Base-by-base conservation (phyloP, 176 grass and related monocot species). In the Olyra latifolia region DNA sequence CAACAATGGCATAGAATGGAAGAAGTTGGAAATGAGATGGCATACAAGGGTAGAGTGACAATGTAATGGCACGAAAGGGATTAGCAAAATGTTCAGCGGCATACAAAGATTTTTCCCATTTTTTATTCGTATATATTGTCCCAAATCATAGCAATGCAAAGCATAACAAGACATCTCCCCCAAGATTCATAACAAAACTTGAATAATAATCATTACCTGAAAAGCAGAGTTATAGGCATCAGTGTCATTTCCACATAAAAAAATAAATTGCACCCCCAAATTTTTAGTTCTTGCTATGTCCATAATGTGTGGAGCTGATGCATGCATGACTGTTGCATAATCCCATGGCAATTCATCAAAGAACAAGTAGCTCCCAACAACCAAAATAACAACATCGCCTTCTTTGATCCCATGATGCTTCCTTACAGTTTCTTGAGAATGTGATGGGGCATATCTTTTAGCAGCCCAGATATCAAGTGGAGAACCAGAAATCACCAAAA, bases 261-360 rank as follows among this genome's bases (percentile, higher is more conserved):
- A 87, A 38, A 91, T 63, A 79, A 93, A 93, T 39, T 89, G 83
- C 75, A 93, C 84, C 39, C 25, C 28, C 46, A 88, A 78, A 67
- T 89, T 85, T 77, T 57, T 89, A 46, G 76, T 57, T 87, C 68
- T 93, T 85, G 86, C 57, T 49, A 87, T 79, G 72, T 89, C 79
- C 78, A 82, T 79, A 76, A 93, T 84, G 20, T 86, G 85, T 61
- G 78, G 66, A 62, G 86, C 88, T 66, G 91, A 93, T 74, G 88
- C 61, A 80, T 28, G 84, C 86, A 99, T 85, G 44, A 86, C 63
- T 55, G 84, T 69, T 16, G 74, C 88, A 80, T 80, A 95, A 71
- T 93, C 92, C 90, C 88, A 95, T 77, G 92, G 88, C 42, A 93
- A 78, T 75, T 99, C 96, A 80, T 95, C 90, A 76, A 89, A 88